phyloP scores from a whole-genome alignment of 2,329 filamentous ascomycete genomes.

The Dactylonectria estremocensis region DNA sequence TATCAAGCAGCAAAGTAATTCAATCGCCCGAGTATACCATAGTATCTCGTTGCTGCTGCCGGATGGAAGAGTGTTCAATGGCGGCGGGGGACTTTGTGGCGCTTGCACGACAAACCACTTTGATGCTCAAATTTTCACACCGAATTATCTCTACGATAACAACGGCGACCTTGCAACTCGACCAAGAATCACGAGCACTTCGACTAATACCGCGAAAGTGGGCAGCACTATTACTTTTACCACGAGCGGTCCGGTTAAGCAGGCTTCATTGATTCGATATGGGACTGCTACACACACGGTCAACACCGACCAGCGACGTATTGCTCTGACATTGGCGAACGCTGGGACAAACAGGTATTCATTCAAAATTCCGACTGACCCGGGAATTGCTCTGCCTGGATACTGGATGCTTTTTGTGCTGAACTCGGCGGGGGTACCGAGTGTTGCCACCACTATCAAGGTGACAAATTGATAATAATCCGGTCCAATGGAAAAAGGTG shows the following conservation, averaged over 20 bases:
- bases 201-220: conserved; percentile 11
- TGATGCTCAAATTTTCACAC: conserved; percentile 38
- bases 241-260: conserved; percentile 1
- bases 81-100: conserved; percentile 35
- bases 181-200: conserved; percentile 30
- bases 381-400: conserved; percentile 37
- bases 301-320: conserved; percentile 38
- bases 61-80: conserved; percentile 35
- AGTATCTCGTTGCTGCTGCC: conserved; percentile 27
- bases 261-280: conserved; percentile 34
- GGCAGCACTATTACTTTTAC: conserved; percentile 22
- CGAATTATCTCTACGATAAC: conserved; percentile 29
- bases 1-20: conserved; percentile 28
- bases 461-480: too few relatives aligned
- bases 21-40: conserved; percentile 35
- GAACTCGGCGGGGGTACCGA: conserved; percentile 36
- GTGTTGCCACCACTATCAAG: conserved; percentile 19
- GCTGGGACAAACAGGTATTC: conserved; percentile 29
- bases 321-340: conserved; percentile 19
- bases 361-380: conserved; percentile 33
- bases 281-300: conserved; percentile 38
- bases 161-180: conserved; percentile 26
- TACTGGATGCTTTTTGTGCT: conserved; percentile 45
- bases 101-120: conserved; percentile 38
- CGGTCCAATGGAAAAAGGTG: too few relatives aligned